Base-by-base conservation (phyloP, 2,329 filamentous ascomycete species). In the Biscogniauxia sp. region DNA sequence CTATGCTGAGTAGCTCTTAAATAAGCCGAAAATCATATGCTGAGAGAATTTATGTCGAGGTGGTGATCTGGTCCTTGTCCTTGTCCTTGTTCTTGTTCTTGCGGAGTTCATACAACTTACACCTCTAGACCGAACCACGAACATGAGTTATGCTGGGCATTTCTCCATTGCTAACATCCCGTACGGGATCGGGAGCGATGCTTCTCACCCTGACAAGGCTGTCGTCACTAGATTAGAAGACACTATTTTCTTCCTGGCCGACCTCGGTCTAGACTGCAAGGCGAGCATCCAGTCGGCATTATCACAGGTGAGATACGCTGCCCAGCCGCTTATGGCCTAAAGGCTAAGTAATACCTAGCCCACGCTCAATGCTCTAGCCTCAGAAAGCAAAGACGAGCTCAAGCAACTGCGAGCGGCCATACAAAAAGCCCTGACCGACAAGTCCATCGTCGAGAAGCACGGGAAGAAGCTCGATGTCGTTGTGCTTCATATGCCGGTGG, bases 141-240 rank as follows among this genome's bases (percentile, higher is more conserved):
- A 19, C 1, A 65, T 65, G 61, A 49, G 41, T 51, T 69, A 69
- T 56, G 59, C 61, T 11, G 62, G 73, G n/a, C 79, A 82, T 63
- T 85, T 85, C 65, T 83, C 81, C 0, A 68, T 82, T 50, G 69
- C 75, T 20, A 85, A 85, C 61, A 79, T 85, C 49, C 82, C 83
- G 0, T 85, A 82, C 55, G 82, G 82, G 9, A 77, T 85, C 13
- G 81, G 79, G 23, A 83, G 79, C 0, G 78, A 76, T 0, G 51
- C 61, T 7, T 61, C 61, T 0, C 77, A 80, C 57, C 57, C 69
- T 0, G 61, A 61, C 3, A 79, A 77, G 32, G 77, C 80, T 60
- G 78, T 78, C 52, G 84, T 75, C 1, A 86, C 84, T 0, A 77
- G 84, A 49, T 71, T 85, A 11, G 71, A 75, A 9, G 77, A 86